A percentile compares a stretch with the other conserved stretches of the same genome.
Evolutionary conservation across 2,329 filamentous ascomycete species (phyloP).

Genomic region (Cercospora berteroae): DNA sequence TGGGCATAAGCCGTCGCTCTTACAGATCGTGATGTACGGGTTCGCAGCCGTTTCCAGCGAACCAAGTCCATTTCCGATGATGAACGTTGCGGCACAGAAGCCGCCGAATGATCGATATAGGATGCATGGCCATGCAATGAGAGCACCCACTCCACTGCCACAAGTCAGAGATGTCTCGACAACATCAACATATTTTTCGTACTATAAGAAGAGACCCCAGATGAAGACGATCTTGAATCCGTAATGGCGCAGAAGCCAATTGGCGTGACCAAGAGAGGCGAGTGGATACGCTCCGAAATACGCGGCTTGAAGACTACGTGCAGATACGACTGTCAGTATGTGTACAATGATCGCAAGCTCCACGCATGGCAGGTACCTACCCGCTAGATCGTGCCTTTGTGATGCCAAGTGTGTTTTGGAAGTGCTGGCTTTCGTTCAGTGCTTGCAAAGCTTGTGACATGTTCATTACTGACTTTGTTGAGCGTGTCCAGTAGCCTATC

Average conservation of each 20-base stretch:
- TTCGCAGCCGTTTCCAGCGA: constrained; percentile 61
- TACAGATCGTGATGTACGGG: constrained; percentile 53
- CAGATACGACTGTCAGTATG: not conserved
- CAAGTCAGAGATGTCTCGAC: not conserved
- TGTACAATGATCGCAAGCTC: not conserved
- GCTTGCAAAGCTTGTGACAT: constrained; percentile 41
- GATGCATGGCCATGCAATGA: constrained; percentile 60
- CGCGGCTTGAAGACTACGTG: constrained; percentile 46
- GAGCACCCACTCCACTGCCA: constrained; percentile 50
- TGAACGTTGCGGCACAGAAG: constrained; percentile 60
- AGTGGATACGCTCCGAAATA: constrained; percentile 53
- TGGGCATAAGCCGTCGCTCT: not conserved
- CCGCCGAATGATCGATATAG: constrained; percentile 57
- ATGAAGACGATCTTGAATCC: constrained; percentile 51
- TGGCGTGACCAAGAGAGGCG: constrained; percentile 48
- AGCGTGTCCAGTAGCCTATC: constrained; percentile 53
- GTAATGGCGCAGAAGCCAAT: constrained; percentile 44
- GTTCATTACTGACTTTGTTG: constrained; percentile 36
- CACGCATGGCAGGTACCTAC: not conserved
- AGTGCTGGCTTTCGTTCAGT: constrained; percentile 51
- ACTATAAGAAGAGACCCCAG: constrained; percentile 54
- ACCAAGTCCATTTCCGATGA: constrained; percentile 53
- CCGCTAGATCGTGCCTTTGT: constrained; percentile 43
- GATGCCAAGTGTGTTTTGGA: constrained; percentile 47
- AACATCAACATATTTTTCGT: not conserved